A percentile compares a stretch with the other conserved stretches of the same genome.
Evolutionary conservation across 306 rosid genomes (phyloP).

Genomic region (Prinsepia uniflora): DNA sequence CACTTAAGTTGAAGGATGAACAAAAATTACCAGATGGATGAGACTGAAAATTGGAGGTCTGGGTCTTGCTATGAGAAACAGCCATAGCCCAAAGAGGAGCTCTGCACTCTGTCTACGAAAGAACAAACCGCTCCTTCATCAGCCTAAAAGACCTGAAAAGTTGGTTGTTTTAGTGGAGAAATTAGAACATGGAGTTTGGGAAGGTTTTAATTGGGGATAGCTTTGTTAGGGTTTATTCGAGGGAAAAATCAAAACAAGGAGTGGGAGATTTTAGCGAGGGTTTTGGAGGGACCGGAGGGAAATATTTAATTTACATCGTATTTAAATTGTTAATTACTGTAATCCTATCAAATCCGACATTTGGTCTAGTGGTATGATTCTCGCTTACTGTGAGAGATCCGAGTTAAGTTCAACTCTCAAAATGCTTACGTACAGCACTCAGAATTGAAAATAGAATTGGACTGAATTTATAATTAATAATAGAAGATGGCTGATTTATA

Average conservation of each 20-base stretch:
- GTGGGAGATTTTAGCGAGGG: not conserved
- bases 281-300: not conserved
- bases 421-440: too few relatives aligned
- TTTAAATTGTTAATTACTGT: accelerated
- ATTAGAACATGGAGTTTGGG: not conserved
- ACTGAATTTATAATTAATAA: too few relatives aligned
- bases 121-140: not conserved
- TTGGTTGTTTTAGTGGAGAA: conserved; percentile 7
- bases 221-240: conserved; percentile 2
- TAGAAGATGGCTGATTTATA: too few relatives aligned
- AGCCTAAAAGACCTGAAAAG: not conserved
- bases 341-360: not conserved
- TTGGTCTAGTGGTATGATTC: conserved; percentile 65
- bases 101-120: not conserved
- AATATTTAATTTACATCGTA: not conserved
- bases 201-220: not conserved
- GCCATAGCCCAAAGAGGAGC: conserved; percentile 26
- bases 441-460: too few relatives aligned
- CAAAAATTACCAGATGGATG: conserved; percentile 27
- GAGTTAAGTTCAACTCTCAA: conserved; percentile 67
- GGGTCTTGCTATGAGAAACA: conserved; percentile 11
- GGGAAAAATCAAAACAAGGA: conserved; percentile 1
- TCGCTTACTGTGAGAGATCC: conserved; percentile 67
- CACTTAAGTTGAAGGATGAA: not conserved
- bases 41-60: conserved; percentile 24